Percentiles rank a stretch among this genome's conserved stretches.
Conservation (phyloP, 2,329 filamentous ascomycete genomes). For the Clarireedia homoeocarpa region DNA sequence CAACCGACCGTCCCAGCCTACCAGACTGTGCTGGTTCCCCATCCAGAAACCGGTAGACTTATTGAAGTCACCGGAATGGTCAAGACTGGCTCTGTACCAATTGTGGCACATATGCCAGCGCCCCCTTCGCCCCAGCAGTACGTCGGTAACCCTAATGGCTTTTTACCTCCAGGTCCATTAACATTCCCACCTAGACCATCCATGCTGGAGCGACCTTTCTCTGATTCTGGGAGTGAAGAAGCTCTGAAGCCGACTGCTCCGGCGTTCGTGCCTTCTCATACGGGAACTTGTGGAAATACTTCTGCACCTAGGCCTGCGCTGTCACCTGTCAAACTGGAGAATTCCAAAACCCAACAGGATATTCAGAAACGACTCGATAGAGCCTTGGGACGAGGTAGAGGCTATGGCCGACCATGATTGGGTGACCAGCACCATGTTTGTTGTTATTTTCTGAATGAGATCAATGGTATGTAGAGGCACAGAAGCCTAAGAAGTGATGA, state of each 20-base stretch:
- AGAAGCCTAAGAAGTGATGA: background rate
- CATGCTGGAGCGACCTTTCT: background rate
- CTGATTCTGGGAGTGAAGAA: background rate
- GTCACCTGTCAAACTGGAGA: constrained; percentile 8
- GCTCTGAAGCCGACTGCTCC: constrained; percentile 7
- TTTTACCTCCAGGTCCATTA: background rate
- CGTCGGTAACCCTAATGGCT: background rate
- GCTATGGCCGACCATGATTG: too few relatives aligned
- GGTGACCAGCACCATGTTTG: too few relatives aligned
- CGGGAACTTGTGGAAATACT: background rate
- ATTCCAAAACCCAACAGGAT: constrained; percentile 4
- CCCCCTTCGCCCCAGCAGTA: background rate
- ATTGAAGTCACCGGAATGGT: constrained; percentile 11
- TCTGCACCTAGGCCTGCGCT: constrained; percentile 4
- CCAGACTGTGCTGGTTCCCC: background rate
- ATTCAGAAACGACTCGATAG: constrained; percentile 13
- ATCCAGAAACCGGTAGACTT: constrained; percentile 1
- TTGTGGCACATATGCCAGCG: constrained; percentile 7
- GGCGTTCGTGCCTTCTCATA: constrained; percentile 4
- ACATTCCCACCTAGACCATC: background rate
- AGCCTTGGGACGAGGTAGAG: constrained; percentile 5
- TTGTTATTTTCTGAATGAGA: too few relatives aligned
- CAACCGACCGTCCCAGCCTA: background rate
- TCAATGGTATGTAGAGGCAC: background rate
- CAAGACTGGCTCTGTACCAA: constrained; percentile 8